Conservation (phyloP, 768 basidiomycete species). For the Fomitopsis serialis region DNA sequence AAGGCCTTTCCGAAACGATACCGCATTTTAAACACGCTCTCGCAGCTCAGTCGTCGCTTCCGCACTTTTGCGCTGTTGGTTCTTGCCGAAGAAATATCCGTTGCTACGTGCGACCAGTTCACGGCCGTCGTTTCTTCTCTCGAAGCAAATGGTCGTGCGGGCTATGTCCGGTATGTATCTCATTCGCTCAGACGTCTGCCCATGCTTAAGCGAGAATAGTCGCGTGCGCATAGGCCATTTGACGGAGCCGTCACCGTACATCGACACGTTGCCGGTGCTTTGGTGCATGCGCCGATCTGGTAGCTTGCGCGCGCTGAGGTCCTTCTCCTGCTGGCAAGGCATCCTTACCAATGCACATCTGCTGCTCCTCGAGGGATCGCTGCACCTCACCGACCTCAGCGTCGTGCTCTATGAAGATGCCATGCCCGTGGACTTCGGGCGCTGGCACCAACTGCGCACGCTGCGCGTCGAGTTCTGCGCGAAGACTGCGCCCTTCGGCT, state of each 20-base stretch:
- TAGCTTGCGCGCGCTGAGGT: not conserved
- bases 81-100: not conserved
- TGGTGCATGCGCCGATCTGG: not conserved
- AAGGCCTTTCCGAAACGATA: not conserved
- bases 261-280: not conserved
- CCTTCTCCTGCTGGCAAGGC: not conserved
- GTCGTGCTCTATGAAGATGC: not conserved
- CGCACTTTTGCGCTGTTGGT: not conserved
- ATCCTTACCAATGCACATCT: not conserved
- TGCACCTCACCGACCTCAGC: not conserved
- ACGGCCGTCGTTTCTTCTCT: not conserved
- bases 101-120: not conserved
- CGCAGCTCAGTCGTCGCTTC: not conserved
- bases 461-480: not conserved
- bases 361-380: not conserved
- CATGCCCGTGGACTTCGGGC: not conserved
- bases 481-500: not conserved
- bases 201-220: too few relatives aligned
- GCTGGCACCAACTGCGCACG: not conserved
- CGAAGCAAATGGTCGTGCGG: not conserved
- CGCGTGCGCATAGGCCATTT: not conserved
- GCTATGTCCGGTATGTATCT: not conserved
- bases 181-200: too few relatives aligned
- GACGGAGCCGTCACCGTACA: not conserved
- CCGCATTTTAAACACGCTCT: not conserved